Base-by-base conservation (phyloP, 495 filamentous ascomycete species). In the Podospora pseudoanserina region DNA sequence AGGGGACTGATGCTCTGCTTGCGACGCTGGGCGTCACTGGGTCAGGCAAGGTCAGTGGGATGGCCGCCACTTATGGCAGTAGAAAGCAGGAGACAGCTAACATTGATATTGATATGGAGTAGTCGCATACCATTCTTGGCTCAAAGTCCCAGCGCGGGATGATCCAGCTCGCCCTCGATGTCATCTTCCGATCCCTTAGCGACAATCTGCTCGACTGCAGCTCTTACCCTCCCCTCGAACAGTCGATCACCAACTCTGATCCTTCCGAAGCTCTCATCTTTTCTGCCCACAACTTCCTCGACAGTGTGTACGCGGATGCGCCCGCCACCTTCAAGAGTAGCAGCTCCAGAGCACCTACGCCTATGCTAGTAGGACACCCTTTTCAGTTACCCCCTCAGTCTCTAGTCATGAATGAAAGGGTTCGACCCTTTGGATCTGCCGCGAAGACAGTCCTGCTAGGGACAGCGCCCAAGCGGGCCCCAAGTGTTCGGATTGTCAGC, bases 71-170 rank as follows among this genome's bases (percentile, higher is more conserved):
- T 11, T 11, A 49, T 13, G 39, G 15, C 2, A 16, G 39, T 7
- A 2, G 39, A 49, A 11, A 49, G 15, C 15, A 16, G 5, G 39
- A 49, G 39, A 49, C 5, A 61, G 26, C 59, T 59, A 59, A 59
- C 56, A 7, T 59, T 49, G 39, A 11, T 13, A 18, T 16, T 1
- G 3, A 28, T 23, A 23, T 1, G 23, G 23, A 23, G 23, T 72
- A 98, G 94, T 94, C 91, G 70, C 93, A 99, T 76, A 99, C 95
- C n/a, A 97, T 98, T 71, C 86, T 99, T 13, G 95, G 95, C 63
- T 94, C 91, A 19, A 90, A 89, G 70, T 86, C 86, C 16, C 90
- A 97, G 77, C 89, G 93, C 63, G 95, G 95, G 67, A 80, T 99
- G 63, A 97, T 91, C 3, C 95, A 99, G 75, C 89, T 99, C 75